Evolutionary conservation across 2,329 filamentous ascomycete species (phyloP), one percentile per base, ranked within the genome.

Genomic region (Cytospora mali): DNA sequence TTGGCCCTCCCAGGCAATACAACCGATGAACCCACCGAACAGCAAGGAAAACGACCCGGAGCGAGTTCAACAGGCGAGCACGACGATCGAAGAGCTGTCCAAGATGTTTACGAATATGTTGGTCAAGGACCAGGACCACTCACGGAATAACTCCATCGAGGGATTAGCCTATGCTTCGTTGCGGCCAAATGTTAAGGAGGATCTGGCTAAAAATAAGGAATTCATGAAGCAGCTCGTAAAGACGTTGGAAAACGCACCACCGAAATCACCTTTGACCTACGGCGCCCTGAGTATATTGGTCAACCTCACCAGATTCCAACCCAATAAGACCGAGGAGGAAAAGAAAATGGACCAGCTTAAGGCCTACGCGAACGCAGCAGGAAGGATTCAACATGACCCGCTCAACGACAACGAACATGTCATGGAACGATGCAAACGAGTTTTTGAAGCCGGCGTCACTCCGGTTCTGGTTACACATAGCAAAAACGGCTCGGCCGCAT

Each of bases 341-440:
- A 95, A 94, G 78, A 92, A 91, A 71, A 92, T 99, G 79, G 85
- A 85, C 6, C 91, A 99, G 73, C 84, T 99, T 51, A 97, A 96
- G 79, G 92, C 93, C 2, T 99, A 98, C 70, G 95, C 95, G 16
- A 92, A 96, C 72, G 90, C 92, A 0, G 88, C 88, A 6, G 93
- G 92, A 70, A 84, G 85, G 65, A 72, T 84, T 0, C 78, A 82
- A 3, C 79, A 84, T 0, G 86, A 93, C 71, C 85, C 86, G 9
- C 80, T 96, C 0, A 88, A 95, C 62, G 86, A 93, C 65, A 88
- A 96, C 62, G 81, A 88, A 2, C 87, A 91, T 67, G 93, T 96
- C 35, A 81, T 85, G 18, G 82, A 84, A 64, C 87, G 95, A 27
- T 97, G 94, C 75, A 87, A 85, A 71, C 84, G 83, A 13, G 83